Conservation (phyloP, 106 monocot genomes). For the Acorus calamus region DNA sequence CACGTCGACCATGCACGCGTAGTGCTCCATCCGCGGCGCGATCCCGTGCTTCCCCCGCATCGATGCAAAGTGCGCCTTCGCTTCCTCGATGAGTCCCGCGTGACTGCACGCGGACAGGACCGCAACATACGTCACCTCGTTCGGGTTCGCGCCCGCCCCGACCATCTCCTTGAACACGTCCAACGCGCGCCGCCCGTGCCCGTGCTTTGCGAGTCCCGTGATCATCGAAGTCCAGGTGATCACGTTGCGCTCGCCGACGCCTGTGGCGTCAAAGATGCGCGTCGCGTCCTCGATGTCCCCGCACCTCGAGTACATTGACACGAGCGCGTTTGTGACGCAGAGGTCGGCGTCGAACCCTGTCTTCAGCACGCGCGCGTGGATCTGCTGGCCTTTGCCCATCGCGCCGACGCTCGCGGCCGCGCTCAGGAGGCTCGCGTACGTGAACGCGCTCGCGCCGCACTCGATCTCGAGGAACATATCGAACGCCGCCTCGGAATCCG, state of each 20-base stretch:
- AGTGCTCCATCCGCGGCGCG: conserved; percentile 67
- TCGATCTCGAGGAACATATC: conserved; percentile 27
- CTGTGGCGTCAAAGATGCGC: conserved; percentile 37
- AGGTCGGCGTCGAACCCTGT: conserved; percentile 36
- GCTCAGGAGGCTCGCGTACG: conserved; percentile 70
- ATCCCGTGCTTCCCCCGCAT: conserved; percentile 45
- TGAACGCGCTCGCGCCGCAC: conserved; percentile 42
- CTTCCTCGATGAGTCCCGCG: conserved; percentile 50
- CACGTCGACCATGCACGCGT: conserved; percentile 82
- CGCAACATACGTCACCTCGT: conserved; percentile 63
- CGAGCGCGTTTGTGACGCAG: conserved; percentile 51
- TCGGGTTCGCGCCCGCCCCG: conserved; percentile 33
- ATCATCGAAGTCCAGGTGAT: conserved; percentile 90
- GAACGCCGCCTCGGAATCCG: conserved; percentile 23
- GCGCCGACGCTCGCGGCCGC: conserved; percentile 57
- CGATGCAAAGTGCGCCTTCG: conserved; percentile 44
- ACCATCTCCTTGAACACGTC: conserved; percentile 53
- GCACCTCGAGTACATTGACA: conserved; percentile 81
- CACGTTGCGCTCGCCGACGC: conserved; percentile 21
- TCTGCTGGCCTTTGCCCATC: conserved; percentile 47
- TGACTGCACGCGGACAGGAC: conserved; percentile 83
- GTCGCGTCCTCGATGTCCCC: conserved; percentile 62
- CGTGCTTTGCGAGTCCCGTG: conserved; percentile 61
- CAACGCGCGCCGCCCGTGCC: conserved; percentile 39
- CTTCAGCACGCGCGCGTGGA: conserved; percentile 54